Evolutionary conservation across 73 alveolate genomes (phyloP).

Genomic region (Diophrys sp.): DNA sequence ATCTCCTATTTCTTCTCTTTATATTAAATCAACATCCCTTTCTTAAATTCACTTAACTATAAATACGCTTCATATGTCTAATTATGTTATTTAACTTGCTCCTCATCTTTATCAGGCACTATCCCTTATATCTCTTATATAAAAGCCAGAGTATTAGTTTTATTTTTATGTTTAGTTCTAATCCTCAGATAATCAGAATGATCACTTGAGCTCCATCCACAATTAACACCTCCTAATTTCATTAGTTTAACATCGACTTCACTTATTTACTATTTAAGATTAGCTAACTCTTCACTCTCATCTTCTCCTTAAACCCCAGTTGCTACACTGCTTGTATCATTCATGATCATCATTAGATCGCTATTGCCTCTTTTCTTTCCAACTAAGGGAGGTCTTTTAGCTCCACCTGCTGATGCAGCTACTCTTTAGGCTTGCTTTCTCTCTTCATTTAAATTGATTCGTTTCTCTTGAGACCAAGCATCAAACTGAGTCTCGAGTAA

Average conservation of each 20-base stretch:
- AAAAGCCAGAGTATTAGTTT: slow-evolving; percentile 21
- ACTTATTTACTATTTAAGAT: slow-evolving; percentile 7
- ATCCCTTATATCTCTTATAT: no score
- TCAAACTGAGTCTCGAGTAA: neutral
- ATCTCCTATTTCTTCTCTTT: no score
- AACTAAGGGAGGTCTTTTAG: neutral
- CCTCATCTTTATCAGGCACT: no score
- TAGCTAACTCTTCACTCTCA: neutral
- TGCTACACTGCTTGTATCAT: neutral
- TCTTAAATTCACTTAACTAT: no score
- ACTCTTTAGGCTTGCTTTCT: no score
- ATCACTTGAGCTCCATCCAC: slow-evolving; percentile 50
- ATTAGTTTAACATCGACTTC: slow-evolving; percentile 12
- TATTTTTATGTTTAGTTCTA: slow-evolving; percentile 34
- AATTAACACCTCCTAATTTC: slow-evolving; percentile 39
- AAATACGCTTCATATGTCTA: no score
- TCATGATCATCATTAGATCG: neutral
- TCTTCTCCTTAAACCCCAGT: neutral
- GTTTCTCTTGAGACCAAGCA: neutral
- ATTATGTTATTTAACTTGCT: no score
- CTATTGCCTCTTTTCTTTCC: neutral
- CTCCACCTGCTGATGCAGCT: slow-evolving; percentile 18
- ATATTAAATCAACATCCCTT: no score
- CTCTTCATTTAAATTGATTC: slow-evolving; percentile 15
- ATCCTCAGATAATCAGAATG: slow-evolving; percentile 31